Percentiles rank a stretch among this genome's conserved stretches.
phyloP scores from a whole-genome alignment of 2,329 filamentous ascomycete species.

The Arthrobotrys conoides region DNA sequence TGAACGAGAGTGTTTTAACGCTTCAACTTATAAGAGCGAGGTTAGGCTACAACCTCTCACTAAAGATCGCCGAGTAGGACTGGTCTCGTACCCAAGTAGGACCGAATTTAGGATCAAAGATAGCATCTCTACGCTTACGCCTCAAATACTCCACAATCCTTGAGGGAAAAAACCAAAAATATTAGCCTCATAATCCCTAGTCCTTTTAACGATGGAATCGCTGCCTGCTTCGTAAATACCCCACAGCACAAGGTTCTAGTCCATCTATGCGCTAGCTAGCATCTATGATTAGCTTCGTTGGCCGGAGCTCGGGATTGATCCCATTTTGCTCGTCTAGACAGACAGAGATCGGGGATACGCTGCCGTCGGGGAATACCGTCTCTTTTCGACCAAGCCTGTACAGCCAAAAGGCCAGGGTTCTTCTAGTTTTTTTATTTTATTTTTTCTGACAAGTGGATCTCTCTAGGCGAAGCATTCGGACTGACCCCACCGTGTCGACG shows the following conservation, averaged over 20 bases:
- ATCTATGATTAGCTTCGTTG: conserved; percentile 56
- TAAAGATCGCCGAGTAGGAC: conserved; percentile 5
- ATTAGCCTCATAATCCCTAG: conserved; percentile 35
- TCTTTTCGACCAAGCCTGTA: conserved; percentile 17
- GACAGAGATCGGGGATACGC: conserved; percentile 47
- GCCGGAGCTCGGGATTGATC: conserved; percentile 58
- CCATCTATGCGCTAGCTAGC: conserved; percentile 59
- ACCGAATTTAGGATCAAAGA: conserved; percentile 13
- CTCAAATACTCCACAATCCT: conserved; percentile 1
- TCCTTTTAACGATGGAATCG: conserved; percentile 29
- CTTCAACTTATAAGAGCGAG: conserved; percentile 14
- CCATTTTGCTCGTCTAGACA: conserved; percentile 58
- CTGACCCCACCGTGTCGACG: conserved; percentile 43
- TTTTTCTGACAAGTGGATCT: conserved; percentile 53
- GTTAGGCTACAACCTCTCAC: conserved; percentile 29
- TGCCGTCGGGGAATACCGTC: conserved; percentile 59
- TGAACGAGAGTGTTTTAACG: conserved; percentile 7
- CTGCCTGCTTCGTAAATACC: conserved; percentile 45
- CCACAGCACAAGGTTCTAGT: conserved; percentile 49
- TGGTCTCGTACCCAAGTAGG: too few relatives aligned
- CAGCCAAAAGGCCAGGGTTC: conserved; percentile 12
- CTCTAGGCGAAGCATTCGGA: conserved; percentile 35
- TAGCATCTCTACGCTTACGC: conserved; percentile 21
- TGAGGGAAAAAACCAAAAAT: conserved; percentile 23
- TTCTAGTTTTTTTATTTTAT: conserved; percentile 5